These are phyloP conservation scores for Hypsizygus marmoreus DNA, from an alignment of 768 basidiomycete genomes.

Conservation along the genomic window DNA sequence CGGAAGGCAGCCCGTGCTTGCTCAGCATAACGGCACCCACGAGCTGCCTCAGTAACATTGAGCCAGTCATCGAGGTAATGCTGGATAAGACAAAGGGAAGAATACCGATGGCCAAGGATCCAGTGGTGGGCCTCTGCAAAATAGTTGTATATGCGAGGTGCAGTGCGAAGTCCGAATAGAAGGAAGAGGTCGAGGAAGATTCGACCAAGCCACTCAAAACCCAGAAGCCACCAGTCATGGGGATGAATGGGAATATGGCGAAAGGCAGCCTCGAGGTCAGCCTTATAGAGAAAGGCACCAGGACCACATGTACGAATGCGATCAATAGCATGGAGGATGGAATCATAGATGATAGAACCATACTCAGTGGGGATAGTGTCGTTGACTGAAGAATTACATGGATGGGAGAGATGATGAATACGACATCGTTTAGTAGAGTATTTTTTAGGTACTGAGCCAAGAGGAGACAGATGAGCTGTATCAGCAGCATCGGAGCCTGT, in stretches of 20 bases:
- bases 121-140: slow-evolving; percentile 43
- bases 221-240: slow-evolving; percentile 33
- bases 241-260: slow-evolving; percentile 33
- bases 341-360: slow-evolving; percentile 29
- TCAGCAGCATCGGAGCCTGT: no score
- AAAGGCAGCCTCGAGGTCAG: slow-evolving; percentile 41
- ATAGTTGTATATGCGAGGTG: slow-evolving; percentile 41
- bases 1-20: slow-evolving; percentile 29
- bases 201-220: slow-evolving; percentile 28
- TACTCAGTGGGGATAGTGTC: slow-evolving; percentile 30
- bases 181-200: slow-evolving; percentile 33
- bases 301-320: slow-evolving; percentile 25
- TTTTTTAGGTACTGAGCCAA: no score
- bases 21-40: slow-evolving; percentile 10
- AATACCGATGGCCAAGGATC: slow-evolving; percentile 34
- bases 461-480: no score
- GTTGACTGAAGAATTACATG: slow-evolving; percentile 26
- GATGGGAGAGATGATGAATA: slow-evolving; percentile 33
- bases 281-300: slow-evolving; percentile 32
- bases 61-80: slow-evolving; percentile 39
- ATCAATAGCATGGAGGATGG: slow-evolving; percentile 23
- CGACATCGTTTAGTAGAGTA: slow-evolving; percentile 27
- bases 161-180: slow-evolving; percentile 32
- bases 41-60: slow-evolving; percentile 10
- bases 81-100: slow-evolving; percentile 24